Base-by-base conservation (phyloP, 345 rosid species). In the Populus pruinosa region DNA sequence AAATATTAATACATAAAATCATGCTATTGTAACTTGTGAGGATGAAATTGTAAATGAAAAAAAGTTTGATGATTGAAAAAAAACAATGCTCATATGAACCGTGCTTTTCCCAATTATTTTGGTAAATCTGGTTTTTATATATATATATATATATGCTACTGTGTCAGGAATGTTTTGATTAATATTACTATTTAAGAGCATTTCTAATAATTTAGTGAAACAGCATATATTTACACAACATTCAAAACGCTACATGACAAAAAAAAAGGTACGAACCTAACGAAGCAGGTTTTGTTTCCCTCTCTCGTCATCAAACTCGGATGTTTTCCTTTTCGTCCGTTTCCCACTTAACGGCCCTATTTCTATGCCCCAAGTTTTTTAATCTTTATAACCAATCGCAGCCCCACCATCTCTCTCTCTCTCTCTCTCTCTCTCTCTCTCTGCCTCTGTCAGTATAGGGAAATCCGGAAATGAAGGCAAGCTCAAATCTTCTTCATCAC, bases 391-490 rank as follows among this genome's bases (percentile, higher is more conserved):
- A 47, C 10, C 20, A 29, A 4, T 18, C 23, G 5, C 27, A 53
- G 13, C 8, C 12, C 10, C 13, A 7, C 9, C 4, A 33, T 25
- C 17, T 41, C 8, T 20, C 14, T 0, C 11, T 6, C 9, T 41
- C 11, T 33, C n/a, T n/a, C n/a, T 61, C 74, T 25, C 17, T 41
- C 8, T 20, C 14, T 0, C n/a, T 61, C 74, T 33, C 9, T 21
- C 1, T 3, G 38, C 20, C 3, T 27, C 41, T 35, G 29, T 35
- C 69, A 20, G 29, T 56, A 33, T 29, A 41, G 7, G 39, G 44
- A 41, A 41, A 6, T 13, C 47, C 62, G 69, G 77, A 79, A 53
- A 79, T 79, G 81, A 73, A 79, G 81, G 81, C 36, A 69, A n/a
- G 25, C 31, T 38, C 53, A 23, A 59, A 21, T 63, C 29, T 49